Evolutionary conservation across 495 filamentous ascomycete genomes (phyloP).

Genomic region (Tuber borchii): DNA sequence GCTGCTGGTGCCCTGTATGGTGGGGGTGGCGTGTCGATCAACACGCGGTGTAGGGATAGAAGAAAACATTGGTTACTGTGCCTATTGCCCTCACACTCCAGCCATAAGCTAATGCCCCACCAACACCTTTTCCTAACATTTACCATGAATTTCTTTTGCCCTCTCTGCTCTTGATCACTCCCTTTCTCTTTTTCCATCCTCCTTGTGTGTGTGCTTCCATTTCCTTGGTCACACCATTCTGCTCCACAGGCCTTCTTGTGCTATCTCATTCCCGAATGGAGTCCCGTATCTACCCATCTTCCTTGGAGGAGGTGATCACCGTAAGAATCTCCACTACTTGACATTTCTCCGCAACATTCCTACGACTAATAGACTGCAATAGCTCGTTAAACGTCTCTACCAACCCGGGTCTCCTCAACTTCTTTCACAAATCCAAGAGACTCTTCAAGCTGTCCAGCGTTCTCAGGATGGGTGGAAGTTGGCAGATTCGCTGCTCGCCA

Average conservation of each 20-base stretch:
- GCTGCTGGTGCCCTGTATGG: conserved; percentile 10
- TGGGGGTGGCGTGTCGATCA: conserved; percentile 36
- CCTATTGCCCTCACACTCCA: conserved; percentile 14
- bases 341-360: conserved; percentile 15
- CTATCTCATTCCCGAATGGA: conserved; percentile 21
- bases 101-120: conserved; percentile 35
- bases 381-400: conserved; percentile 66
- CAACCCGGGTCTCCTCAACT: conserved; percentile 56
- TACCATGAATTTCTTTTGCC: neutral
- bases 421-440: conserved; percentile 63
- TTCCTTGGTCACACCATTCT: conserved; percentile 11
- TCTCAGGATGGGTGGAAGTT: conserved; percentile 78
- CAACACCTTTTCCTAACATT: conserved; percentile 11
- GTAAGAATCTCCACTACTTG: conserved; percentile 20
- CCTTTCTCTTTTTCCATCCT: conserved; percentile 26
- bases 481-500: conserved; percentile 63
- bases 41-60: conserved; percentile 12
- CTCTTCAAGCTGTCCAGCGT: conserved; percentile 69
- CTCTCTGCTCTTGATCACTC: conserved; percentile 11
- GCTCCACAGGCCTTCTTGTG: neutral
- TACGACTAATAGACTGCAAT: conserved; percentile 19
- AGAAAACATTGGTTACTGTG: neutral
- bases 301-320: conserved; percentile 22
- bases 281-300: conserved; percentile 29
- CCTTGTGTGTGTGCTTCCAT: neutral